Conservation (phyloP, 2,329 filamentous ascomycete species). For the Polychaeton citri region DNA sequence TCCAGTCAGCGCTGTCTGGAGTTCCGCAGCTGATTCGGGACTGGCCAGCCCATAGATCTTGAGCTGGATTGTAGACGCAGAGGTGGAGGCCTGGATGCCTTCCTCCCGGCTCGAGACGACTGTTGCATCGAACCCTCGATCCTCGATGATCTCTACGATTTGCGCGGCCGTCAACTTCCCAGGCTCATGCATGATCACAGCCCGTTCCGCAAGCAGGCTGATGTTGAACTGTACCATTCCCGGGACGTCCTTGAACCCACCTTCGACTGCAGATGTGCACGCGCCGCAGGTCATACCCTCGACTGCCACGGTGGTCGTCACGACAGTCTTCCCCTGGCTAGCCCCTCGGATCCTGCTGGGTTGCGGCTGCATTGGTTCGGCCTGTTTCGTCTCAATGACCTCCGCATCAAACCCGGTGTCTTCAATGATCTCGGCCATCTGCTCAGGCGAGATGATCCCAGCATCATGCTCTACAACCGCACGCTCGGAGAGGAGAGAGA, state of each 20-base stretch:
- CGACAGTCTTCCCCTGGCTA: slow-evolving; percentile 22
- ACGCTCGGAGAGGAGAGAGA: slow-evolving; percentile 88
- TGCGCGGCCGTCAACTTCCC: slow-evolving; percentile 55
- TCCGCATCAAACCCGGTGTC: slow-evolving; percentile 86
- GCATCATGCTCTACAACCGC: slow-evolving; percentile 90
- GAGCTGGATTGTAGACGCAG: slow-evolving; percentile 54
- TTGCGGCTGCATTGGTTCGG: slow-evolving; percentile 23
- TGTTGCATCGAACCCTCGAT: slow-evolving; percentile 74
- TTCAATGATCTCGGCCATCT: slow-evolving; percentile 75
- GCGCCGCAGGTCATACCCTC: slow-evolving; percentile 97
- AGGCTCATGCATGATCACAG: slow-evolving; percentile 73
- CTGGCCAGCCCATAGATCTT: slow-evolving; percentile 73
- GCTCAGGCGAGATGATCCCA: slow-evolving; percentile 55
- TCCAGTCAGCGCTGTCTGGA: slow-evolving; percentile 55
- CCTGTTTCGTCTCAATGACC: slow-evolving; percentile 56
- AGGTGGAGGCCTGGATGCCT: slow-evolving; percentile 42
- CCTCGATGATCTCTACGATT: slow-evolving; percentile 74
- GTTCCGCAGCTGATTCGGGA: slow-evolving; percentile 52
- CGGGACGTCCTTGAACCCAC: slow-evolving; percentile 61
- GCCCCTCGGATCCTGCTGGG: slow-evolving; percentile 17
- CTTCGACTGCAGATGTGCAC: slow-evolving; percentile 83
- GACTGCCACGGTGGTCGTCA: slow-evolving; percentile 74
- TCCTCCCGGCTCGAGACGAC: slow-evolving; percentile 59
- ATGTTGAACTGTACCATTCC: slow-evolving; percentile 87
- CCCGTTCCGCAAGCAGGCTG: slow-evolving; percentile 81